A percentile compares a stretch with the other conserved stretches of the same genome.
Evolutionary conservation across 768 basidiomycete genomes (phyloP).

Genomic region (Phlegmacium glaucopus): DNA sequence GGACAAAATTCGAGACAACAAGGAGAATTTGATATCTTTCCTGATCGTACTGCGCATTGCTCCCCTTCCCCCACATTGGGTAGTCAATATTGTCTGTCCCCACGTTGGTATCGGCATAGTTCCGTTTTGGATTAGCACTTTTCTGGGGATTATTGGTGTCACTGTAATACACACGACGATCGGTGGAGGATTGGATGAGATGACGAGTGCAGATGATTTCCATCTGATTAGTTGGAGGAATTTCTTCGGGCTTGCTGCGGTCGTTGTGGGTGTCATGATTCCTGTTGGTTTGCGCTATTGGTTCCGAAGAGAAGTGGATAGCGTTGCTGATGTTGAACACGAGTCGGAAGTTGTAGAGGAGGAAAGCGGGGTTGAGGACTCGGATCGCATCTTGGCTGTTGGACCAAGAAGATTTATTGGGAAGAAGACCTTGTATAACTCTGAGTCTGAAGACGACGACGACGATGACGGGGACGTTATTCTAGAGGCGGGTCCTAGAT

Average conservation of each 20-base stretch:
- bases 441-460: constrained; percentile 40
- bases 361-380: constrained; percentile 27
- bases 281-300: constrained; percentile 87
- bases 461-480: constrained; percentile 70
- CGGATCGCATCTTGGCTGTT: constrained; percentile 50
- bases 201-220: constrained; percentile 93
- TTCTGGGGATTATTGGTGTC: constrained; percentile 87
- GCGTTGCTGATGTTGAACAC: constrained; percentile 33
- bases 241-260: constrained; percentile 78
- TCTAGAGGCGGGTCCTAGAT: constrained; percentile 68
- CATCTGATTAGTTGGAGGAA: constrained; percentile 91
- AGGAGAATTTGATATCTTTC: constrained; percentile 85
- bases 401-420: constrained; percentile 45
- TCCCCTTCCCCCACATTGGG: constrained; percentile 95
- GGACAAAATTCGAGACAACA: constrained; percentile 71
- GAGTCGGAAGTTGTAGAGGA: constrained; percentile 19
- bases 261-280: constrained; percentile 90
- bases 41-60: constrained; percentile 94
- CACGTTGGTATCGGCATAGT: constrained; percentile 85
- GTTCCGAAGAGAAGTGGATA: constrained; percentile 63
- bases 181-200: constrained; percentile 88
- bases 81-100: constrained; percentile 88
- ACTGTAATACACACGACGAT: constrained; percentile 95
- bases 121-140: constrained; percentile 89
- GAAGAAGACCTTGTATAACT: constrained; percentile 22